Evolutionary conservation across 257 asterid genomes (phyloP).

Genomic region (Penstemon davidsonii): DNA sequence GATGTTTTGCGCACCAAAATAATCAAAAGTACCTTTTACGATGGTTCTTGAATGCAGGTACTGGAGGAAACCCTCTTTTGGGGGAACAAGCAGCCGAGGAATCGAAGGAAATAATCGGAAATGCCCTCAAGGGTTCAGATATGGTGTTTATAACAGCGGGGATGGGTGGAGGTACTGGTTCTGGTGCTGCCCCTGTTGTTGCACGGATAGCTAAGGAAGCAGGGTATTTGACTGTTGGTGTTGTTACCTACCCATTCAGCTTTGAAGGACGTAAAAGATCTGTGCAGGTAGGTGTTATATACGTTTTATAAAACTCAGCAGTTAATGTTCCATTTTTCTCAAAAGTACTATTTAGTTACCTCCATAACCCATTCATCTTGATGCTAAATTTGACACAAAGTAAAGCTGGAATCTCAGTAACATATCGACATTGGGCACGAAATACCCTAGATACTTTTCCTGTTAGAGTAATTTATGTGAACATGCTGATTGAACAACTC

Average conservation of each 20-base stretch:
- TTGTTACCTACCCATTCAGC: slow-evolving; percentile 94
- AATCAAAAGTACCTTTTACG: neutral
- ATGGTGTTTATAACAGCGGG: slow-evolving; percentile 99
- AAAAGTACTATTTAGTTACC: neutral
- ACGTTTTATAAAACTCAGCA: neutral
- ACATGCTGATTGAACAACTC: no score
- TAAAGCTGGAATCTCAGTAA: no score
- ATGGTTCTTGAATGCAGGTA: slow-evolving; percentile 55
- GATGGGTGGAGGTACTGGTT: slow-evolving; percentile 99
- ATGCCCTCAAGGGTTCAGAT: slow-evolving; percentile 91
- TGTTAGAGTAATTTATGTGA: no score
- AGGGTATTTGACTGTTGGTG: slow-evolving; percentile 97
- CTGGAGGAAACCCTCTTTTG: slow-evolving; percentile 92
- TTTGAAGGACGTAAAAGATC: slow-evolving; percentile 98
- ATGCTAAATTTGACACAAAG: no score
- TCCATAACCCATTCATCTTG: neutral
- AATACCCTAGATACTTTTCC: neutral
- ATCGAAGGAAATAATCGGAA: slow-evolving; percentile 86
- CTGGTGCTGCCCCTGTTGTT: slow-evolving; percentile 98
- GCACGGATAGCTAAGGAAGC: slow-evolving; percentile 93
- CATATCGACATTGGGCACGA: neutral
- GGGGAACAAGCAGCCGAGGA: slow-evolving; percentile 99
- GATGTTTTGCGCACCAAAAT: neutral
- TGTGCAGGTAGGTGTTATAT: slow-evolving; percentile 60
- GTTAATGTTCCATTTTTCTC: neutral